Evolutionary conservation across 2,329 filamentous ascomycete genomes (phyloP).

Genomic region (Colletotrichum gigasporum): DNA sequence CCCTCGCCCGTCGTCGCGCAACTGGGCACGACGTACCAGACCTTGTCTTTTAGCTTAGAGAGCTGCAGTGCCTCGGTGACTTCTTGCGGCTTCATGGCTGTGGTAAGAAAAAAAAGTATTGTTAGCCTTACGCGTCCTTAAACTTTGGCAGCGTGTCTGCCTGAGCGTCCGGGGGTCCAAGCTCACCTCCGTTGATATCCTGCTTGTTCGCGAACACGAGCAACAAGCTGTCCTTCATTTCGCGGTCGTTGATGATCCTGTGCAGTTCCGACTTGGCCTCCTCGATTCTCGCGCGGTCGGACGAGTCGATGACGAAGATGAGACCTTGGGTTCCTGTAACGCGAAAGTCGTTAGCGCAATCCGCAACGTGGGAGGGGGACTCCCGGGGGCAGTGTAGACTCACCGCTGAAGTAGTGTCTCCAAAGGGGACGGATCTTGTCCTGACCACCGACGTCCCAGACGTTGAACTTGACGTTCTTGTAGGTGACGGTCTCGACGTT

Average conservation of each 20-base stretch:
- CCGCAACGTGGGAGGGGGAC: neutral
- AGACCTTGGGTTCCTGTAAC: slow-evolving; percentile 87
- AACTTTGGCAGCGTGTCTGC: neutral
- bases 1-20: slow-evolving; percentile 85
- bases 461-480: slow-evolving; percentile 99
- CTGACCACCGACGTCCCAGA: slow-evolving; percentile 98
- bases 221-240: slow-evolving; percentile 95
- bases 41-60: slow-evolving; percentile 80
- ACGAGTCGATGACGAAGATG: slow-evolving; percentile 98
- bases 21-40: slow-evolving; percentile 87
- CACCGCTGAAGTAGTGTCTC: slow-evolving; percentile 95
- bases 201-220: slow-evolving; percentile 99
- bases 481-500: slow-evolving; percentile 99
- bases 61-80: slow-evolving; percentile 82
- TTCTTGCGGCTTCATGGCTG: slow-evolving; percentile 82
- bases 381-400: slow-evolving; percentile 36
- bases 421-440: slow-evolving; percentile 98
- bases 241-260: slow-evolving; percentile 96
- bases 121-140: neutral
- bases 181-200: slow-evolving; percentile 81
- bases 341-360: neutral
- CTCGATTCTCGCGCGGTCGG: slow-evolving; percentile 89
- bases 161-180: neutral
- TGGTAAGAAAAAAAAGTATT: too few species aligned
- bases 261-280: slow-evolving; percentile 94